Conservation (phyloP, 345 rosid species). For the Mallotus nudiflorus region DNA sequence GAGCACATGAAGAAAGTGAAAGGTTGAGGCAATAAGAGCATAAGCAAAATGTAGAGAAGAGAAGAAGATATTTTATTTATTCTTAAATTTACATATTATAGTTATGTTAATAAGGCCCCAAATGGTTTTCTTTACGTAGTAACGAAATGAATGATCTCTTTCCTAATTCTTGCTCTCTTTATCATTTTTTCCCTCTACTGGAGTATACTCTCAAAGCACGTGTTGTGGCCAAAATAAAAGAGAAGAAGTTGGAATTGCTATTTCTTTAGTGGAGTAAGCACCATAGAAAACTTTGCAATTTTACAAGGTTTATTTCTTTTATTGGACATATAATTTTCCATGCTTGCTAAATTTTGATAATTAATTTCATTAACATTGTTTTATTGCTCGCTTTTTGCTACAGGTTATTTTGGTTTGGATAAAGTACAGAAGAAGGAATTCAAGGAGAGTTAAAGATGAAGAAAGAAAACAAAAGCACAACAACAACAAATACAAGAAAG, state of each 20-base stretch:
- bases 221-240: slow-evolving; percentile 91
- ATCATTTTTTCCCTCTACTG: slow-evolving; percentile 6
- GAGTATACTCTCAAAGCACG: slow-evolving; percentile 85
- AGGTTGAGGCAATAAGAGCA: slow-evolving; percentile 89
- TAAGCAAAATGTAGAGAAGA: slow-evolving; percentile 70
- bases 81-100: not conserved
- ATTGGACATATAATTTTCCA: not conserved
- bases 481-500: no score
- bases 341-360: not conserved
- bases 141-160: not conserved
- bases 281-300: slow-evolving; percentile 80
- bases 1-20: slow-evolving; percentile 90
- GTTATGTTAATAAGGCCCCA: not conserved
- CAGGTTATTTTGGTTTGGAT: slow-evolving; percentile 99
- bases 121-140: not conserved
- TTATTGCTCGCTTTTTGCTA: slow-evolving; percentile 25
- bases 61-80: slow-evolving; percentile 90
- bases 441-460: no score
- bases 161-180: not conserved
- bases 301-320: slow-evolving; percentile 58
- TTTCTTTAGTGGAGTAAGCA: slow-evolving; percentile 98
- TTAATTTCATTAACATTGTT: slow-evolving; percentile 18
- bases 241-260: slow-evolving; percentile 91
- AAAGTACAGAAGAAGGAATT: no score
- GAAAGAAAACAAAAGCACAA: no score